phyloP scores from a whole-genome alignment of 306 rosid genomes.

The Sindora glabra region DNA sequence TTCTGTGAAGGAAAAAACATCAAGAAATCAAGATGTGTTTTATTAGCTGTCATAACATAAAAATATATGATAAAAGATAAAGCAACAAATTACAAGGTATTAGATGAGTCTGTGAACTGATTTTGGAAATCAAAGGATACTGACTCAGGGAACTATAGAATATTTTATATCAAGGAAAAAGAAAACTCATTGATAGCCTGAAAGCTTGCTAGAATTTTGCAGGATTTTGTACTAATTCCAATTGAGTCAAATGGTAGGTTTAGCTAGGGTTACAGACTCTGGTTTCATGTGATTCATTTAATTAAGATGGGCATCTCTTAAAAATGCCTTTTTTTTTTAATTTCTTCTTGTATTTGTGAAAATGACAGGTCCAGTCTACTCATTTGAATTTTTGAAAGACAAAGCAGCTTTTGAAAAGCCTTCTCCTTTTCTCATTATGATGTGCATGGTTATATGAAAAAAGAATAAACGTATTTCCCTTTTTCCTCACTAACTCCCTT shows the following conservation, averaged over 20 bases:
- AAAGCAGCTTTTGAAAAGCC: conserved; percentile 58
- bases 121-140: conserved; percentile 46
- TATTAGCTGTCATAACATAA: too few species aligned
- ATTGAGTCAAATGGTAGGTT: conserved; percentile 36
- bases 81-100: background rate
- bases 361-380: conserved; percentile 45
- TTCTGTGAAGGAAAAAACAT: conserved; percentile 21
- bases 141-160: conserved; percentile 46
- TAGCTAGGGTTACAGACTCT: conserved; percentile 20
- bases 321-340: too few species aligned
- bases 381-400: conserved; percentile 38
- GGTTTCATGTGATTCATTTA: too few species aligned
- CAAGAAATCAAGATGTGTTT: background rate
- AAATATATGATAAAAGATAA: too few species aligned
- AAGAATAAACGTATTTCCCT: conserved; percentile 43
- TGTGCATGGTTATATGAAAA: conserved; percentile 50
- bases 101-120: conserved; percentile 20
- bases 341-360: too few species aligned
- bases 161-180: conserved; percentile 40
- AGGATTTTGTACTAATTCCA: conserved; percentile 29
- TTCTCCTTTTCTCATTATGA: conserved; percentile 31
- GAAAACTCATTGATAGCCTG: conserved; percentile 29
- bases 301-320: too few species aligned
- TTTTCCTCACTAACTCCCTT: conserved; percentile 35
- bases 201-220: conserved; percentile 46